These are phyloP conservation scores for Penicillium macrosclerotiorum DNA, from an alignment of 495 filamentous ascomycete genomes.

Conservation along the genomic window DNA sequence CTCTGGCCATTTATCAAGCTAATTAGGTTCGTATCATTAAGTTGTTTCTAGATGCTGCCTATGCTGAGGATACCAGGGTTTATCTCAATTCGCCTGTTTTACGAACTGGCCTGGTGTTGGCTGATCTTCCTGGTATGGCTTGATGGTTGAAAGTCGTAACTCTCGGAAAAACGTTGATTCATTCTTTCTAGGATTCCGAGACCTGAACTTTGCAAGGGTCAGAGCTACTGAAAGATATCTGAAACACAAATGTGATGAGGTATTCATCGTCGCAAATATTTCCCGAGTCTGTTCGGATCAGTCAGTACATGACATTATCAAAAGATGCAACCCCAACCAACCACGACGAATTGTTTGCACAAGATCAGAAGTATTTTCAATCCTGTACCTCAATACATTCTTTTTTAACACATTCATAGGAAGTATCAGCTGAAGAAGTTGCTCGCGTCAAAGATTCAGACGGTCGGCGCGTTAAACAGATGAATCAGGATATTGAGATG, in stretches of 20 bases:
- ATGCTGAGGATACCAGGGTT: conserved; percentile 27
- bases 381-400: neutral
- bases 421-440: conserved; percentile 19
- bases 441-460: neutral
- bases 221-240: conserved; percentile 28
- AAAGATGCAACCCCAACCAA: conserved; percentile 12
- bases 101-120: conserved; percentile 26
- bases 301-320: conserved; percentile 22
- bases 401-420: conserved; percentile 7
- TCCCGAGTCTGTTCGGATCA: conserved; percentile 11
- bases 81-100: conserved; percentile 29
- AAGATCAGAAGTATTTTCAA: conserved; percentile 20
- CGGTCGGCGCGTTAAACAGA: conserved; percentile 1
- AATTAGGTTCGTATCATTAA: conserved; percentile 22
- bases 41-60: too few species aligned
- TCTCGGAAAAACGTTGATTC: neutral
- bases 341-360: conserved; percentile 25
- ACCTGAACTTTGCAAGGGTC: conserved; percentile 30
- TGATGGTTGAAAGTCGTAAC: too few species aligned
- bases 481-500: conserved; percentile 3
- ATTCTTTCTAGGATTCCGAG: conserved; percentile 18
- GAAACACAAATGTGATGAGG: conserved; percentile 21
- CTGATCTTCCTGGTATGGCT: conserved; percentile 34
- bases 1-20: conserved; percentile 37
- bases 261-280: neutral